These are phyloP conservation scores for Teunomyces aglyptinius DNA, from an alignment of 805 yeast genomes.

Conservation along the genomic window DNA sequence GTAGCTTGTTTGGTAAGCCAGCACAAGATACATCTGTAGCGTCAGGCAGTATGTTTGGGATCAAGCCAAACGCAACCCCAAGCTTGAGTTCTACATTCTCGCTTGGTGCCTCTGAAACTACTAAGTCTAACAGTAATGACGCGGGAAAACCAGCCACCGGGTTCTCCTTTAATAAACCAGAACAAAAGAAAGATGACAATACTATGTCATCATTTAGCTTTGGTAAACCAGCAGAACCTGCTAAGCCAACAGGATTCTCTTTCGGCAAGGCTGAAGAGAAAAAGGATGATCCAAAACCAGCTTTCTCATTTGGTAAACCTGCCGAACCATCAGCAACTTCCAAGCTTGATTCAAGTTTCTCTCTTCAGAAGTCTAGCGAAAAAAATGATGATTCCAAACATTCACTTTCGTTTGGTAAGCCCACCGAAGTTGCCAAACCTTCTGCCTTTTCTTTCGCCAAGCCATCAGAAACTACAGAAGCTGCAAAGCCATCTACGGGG, in stretches of 20 bases:
- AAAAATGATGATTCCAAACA: neutral
- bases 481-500: neutral
- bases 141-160: neutral
- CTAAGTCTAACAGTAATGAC: neutral
- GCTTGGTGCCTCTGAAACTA: neutral
- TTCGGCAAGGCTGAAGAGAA: conserved; percentile 20
- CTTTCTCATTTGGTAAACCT: conserved; percentile 3
- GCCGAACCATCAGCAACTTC: neutral
- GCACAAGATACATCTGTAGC: conserved; percentile 6
- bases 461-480: conserved; percentile 5
- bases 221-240: conserved; percentile 6
- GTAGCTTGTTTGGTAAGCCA: conserved; percentile 4
- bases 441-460: conserved; percentile 14
- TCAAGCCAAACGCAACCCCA: conserved; percentile 9
- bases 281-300: conserved; percentile 13
- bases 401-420: conserved; percentile 5
- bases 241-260: conserved; percentile 11
- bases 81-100: neutral
- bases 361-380: neutral
- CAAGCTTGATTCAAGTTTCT: neutral
- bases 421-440: conserved; percentile 14
- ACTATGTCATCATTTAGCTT: conserved; percentile 9
- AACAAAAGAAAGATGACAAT: conserved; percentile 4
- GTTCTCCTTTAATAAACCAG: conserved; percentile 6
- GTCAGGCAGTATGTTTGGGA: conserved; percentile 5